Conservation (phyloP, 495 filamentous ascomycete species). For the Aspergillus ellipticus region DNA sequence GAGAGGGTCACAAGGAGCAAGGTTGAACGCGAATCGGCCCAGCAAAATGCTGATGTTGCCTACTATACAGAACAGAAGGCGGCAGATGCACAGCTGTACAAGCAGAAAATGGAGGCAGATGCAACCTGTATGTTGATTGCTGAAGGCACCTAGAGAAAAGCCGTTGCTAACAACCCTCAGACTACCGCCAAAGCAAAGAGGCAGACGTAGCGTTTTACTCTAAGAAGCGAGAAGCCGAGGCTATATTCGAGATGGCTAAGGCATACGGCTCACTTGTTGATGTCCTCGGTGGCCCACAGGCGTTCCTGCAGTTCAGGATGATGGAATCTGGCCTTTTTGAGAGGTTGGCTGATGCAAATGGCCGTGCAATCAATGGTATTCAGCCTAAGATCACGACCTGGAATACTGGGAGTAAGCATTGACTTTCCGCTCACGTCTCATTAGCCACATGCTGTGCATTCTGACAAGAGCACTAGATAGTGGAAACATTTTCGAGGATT, state of each 20-base stretch:
- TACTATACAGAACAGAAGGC: conserved; percentile 42
- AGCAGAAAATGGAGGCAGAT: conserved; percentile 52
- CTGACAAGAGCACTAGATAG: conserved; percentile 21
- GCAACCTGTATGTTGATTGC: conserved; percentile 34
- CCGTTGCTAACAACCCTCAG: conserved; percentile 7
- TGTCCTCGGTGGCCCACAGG: conserved; percentile 71
- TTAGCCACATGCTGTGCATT: conserved; percentile 8
- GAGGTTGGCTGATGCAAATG: conserved; percentile 42
- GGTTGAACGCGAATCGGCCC: conserved; percentile 65
- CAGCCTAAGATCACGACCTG: conserved; percentile 85
- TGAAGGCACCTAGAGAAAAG: no score
- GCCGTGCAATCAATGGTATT: conserved; percentile 66
- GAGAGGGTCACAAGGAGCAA: conserved; percentile 73
- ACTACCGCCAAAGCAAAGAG: conserved; percentile 45
- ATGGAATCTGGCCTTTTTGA: conserved; percentile 36
- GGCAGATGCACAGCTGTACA: conserved; percentile 59
- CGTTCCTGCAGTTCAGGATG: conserved; percentile 71
- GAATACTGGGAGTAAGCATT: conserved; percentile 60
- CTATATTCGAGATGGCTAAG: conserved; percentile 68
- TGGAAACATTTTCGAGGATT: conserved; percentile 32
- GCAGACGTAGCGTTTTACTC: conserved; percentile 60
- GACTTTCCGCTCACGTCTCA: conserved; percentile 8
- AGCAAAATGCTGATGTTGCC: conserved; percentile 68
- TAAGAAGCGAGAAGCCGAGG: conserved; percentile 69
- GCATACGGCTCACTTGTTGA: conserved; percentile 65